phyloP scores from a whole-genome alignment of 768 basidiomycete species.

The Paxillus involutus region DNA sequence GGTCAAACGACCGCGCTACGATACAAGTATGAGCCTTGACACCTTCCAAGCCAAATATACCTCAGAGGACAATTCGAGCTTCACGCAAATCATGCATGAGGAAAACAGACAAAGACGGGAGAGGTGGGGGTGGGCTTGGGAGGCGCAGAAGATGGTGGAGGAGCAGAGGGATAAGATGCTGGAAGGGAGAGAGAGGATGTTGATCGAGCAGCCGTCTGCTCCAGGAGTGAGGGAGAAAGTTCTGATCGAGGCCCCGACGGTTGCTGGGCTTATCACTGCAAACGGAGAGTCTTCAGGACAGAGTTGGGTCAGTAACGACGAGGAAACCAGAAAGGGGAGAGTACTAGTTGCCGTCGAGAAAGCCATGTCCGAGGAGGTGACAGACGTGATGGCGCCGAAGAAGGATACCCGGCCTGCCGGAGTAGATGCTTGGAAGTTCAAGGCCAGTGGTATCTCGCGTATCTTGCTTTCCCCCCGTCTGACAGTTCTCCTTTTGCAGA shows the following conservation, averaged over 20 bases:
- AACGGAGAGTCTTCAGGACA: slow-evolving; percentile 15
- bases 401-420: slow-evolving; percentile 71
- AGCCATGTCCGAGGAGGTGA: slow-evolving; percentile 28
- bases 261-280: slow-evolving; percentile 53
- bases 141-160: slow-evolving; percentile 83
- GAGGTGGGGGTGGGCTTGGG: slow-evolving; percentile 91
- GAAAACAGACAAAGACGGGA: slow-evolving; percentile 85
- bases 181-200: slow-evolving; percentile 64
- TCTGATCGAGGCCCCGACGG: slow-evolving; percentile 56
- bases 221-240: slow-evolving; percentile 70
- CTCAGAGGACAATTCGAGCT: slow-evolving; percentile 97
- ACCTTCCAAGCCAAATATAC: slow-evolving; percentile 90
- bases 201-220: slow-evolving; percentile 66
- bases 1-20: slow-evolving; percentile 58
- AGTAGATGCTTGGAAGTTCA: slow-evolving; percentile 84
- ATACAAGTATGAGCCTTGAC: slow-evolving; percentile 70
- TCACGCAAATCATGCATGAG: slow-evolving; percentile 86
- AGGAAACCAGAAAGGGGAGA: slow-evolving; percentile 23
- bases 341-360: slow-evolving; percentile 23
- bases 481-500: slow-evolving; percentile 41
- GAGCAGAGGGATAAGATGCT: slow-evolving; percentile 62
- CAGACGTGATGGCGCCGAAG: slow-evolving; percentile 79
- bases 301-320: slow-evolving; percentile 20
- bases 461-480: neutral
- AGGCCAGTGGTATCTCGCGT: slow-evolving; percentile 39